phyloP scores from a whole-genome alignment of 371 early-diverging fungal species.

The Zopfochytrium polystomum region DNA sequence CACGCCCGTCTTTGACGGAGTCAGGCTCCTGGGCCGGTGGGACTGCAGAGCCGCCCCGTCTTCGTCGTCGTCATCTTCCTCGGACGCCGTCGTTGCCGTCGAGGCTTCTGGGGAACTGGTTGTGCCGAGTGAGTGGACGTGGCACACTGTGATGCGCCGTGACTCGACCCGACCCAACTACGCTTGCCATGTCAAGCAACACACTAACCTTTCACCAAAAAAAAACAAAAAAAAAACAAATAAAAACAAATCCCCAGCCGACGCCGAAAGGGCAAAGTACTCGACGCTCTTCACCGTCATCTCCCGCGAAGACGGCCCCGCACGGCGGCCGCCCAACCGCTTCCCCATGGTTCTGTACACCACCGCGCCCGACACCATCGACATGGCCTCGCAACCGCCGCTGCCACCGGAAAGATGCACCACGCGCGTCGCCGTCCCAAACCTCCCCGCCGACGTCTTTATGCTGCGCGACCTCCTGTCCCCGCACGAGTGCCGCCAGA shows the following conservation, averaged over 20 bases:
- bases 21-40: slow-evolving; percentile 17
- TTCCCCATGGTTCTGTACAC: slow-evolving; percentile 52
- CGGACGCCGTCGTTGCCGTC: slow-evolving; percentile 3
- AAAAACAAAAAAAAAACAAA: too few species aligned
- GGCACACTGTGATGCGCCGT: too few species aligned
- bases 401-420: slow-evolving; percentile 37
- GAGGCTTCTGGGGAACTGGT: slow-evolving; percentile 7
- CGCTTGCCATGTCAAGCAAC: too few species aligned
- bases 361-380: slow-evolving; percentile 48
- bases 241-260: slow-evolving; percentile 3
- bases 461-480: slow-evolving; percentile 49
- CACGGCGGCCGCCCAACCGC: slow-evolving; percentile 52
- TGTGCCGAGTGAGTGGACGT: slow-evolving; percentile 5
- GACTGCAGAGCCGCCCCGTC: too few species aligned
- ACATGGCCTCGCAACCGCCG: slow-evolving; percentile 25
- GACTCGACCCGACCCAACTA: too few species aligned
- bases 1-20: neutral
- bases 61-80: too few species aligned
- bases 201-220: too few species aligned
- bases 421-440: slow-evolving; percentile 28
- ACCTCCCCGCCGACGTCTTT: slow-evolving; percentile 26
- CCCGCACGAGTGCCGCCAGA: slow-evolving; percentile 48
- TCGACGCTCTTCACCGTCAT: slow-evolving; percentile 42
- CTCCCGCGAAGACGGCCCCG: slow-evolving; percentile 43
- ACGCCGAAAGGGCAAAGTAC: slow-evolving; percentile 2